Evolutionary conservation across 2,329 filamentous ascomycete species (phyloP).

Genomic region (Ophiocordyceps polyrhachis-furcata): DNA sequence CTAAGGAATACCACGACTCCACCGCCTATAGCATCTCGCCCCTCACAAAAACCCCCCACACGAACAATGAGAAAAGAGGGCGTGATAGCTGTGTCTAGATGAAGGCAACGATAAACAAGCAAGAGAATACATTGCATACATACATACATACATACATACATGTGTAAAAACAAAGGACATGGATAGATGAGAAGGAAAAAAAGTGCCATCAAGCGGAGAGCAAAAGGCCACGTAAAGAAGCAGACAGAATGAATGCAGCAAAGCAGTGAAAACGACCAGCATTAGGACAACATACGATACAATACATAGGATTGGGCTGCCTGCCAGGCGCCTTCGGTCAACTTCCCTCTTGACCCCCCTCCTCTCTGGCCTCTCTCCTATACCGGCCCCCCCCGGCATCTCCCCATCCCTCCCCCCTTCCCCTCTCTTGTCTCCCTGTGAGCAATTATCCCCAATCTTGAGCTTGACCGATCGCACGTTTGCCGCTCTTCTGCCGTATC

Average conservation of each 20-base stretch:
- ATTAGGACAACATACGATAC: neutral
- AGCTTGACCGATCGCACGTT: neutral
- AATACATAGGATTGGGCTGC: neutral
- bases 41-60: too few species aligned
- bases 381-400: neutral
- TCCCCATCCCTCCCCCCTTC: neutral
- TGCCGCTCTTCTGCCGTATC: neutral
- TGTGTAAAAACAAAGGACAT: too few species aligned
- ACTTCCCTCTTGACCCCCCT: neutral
- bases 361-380: neutral
- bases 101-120: too few species aligned
- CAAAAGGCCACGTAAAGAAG: too few species aligned
- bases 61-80: too few species aligned
- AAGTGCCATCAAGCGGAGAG: too few species aligned
- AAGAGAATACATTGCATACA: too few species aligned
- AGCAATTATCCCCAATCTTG: neutral
- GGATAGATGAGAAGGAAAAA: too few species aligned
- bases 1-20: neutral
- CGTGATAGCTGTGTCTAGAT: too few species aligned
- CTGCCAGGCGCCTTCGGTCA: neutral
- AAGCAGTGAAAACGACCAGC: neutral
- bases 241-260: too few species aligned
- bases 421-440: neutral
- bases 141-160: too few species aligned
- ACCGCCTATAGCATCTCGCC: neutral